Conservation (phyloP, 305 asterid genomes). For the Fraxinus sp. region DNA sequence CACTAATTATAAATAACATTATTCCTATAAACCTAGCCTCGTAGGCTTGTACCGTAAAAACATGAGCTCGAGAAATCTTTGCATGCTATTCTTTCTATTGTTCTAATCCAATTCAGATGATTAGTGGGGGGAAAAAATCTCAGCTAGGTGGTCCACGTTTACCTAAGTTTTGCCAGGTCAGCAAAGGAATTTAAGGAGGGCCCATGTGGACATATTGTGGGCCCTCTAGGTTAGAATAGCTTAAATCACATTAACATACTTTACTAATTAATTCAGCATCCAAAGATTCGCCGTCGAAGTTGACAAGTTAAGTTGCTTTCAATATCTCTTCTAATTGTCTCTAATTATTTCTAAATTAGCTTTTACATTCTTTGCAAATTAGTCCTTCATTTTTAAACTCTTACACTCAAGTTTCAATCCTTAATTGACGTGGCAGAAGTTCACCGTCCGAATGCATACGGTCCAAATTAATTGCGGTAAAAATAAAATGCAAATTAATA, state of each 20-base stretch:
- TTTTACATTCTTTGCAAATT: background rate
- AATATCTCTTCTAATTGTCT: conserved; percentile 15
- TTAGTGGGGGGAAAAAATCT: background rate
- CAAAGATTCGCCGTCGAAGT: conserved; percentile 32
- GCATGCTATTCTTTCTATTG: background rate
- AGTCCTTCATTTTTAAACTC: background rate
- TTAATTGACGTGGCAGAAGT: background rate
- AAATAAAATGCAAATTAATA: background rate
- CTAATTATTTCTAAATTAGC: background rate
- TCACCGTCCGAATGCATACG: background rate
- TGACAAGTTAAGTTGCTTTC: conserved; percentile 29
- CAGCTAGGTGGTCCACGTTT: background rate
- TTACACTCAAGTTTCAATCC: background rate
- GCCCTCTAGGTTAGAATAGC: background rate
- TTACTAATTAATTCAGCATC: conserved; percentile 24
- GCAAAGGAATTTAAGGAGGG: conserved; percentile 18
- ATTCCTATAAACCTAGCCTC: background rate
- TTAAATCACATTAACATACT: background rate
- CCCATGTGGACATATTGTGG: conserved; percentile 16
- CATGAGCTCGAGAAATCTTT: background rate
- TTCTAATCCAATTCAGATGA: background rate
- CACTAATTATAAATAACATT: too few species aligned
- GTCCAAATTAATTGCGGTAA: background rate
- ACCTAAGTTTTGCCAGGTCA: conserved; percentile 9
- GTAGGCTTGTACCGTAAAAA: background rate